Percentiles rank a stretch among this genome's conserved stretches.
Conservation (phyloP, 306 rosid genomes). For the Glycine soja region DNA sequence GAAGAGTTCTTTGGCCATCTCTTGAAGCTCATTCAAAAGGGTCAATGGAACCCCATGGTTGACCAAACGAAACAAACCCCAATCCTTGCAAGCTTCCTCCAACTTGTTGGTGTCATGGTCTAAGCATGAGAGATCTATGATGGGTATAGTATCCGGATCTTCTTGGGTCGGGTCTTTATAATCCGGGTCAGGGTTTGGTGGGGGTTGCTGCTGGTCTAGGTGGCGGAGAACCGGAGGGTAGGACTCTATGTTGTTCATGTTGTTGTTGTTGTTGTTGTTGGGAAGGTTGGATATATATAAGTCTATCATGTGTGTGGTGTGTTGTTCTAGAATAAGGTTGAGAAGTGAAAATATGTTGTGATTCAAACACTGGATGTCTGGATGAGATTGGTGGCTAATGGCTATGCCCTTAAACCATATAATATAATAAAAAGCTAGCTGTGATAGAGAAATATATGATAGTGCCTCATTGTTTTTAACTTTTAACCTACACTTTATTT, state of each 20-base stretch:
- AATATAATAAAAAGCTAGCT: background rate
- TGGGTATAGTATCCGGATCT: conserved; percentile 52
- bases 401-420: background rate
- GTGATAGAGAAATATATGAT: background rate
- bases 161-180: background rate
- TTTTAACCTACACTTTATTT: too few relatives aligned
- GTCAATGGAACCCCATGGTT: conserved; percentile 74
- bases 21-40: conserved; percentile 56
- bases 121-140: conserved; percentile 59
- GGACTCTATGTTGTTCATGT: conserved; percentile 50
- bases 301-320: background rate
- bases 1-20: conserved; percentile 49
- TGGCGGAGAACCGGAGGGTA: conserved; percentile 64
- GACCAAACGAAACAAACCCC: conserved; percentile 80
- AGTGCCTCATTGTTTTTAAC: too few relatives aligned
- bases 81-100: conserved; percentile 64
- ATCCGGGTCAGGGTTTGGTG: background rate
- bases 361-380: background rate
- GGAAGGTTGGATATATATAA: background rate
- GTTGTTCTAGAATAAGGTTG: background rate
- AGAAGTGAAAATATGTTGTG: background rate
- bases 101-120: conserved; percentile 26
- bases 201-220: background rate
- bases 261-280: background rate
- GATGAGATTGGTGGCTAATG: background rate